Percentiles rank a stretch among this genome's conserved stretches.
phyloP scores from a whole-genome alignment of 139 green algal species.

The Haematococcus sp. region DNA sequence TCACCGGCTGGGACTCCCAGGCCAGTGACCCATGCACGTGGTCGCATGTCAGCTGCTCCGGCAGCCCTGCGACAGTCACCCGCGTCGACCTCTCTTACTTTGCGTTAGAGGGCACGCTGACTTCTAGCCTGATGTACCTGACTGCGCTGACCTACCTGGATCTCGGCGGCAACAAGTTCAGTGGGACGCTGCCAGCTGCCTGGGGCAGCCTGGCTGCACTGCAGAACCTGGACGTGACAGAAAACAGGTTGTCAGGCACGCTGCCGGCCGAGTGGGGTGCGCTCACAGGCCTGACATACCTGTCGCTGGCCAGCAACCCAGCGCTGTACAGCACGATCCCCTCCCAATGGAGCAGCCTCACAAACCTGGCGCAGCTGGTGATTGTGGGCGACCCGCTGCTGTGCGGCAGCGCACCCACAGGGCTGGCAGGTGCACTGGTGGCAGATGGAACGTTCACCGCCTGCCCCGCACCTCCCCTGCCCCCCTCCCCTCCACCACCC shows the following conservation, averaged over 20 bases:
- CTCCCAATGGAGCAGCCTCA: not conserved
- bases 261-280: slow-evolving; percentile 6
- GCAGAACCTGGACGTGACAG: slow-evolving; percentile 13
- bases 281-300: not conserved
- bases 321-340: slow-evolving; percentile 9
- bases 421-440: not conserved
- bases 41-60: not conserved
- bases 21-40: not conserved
- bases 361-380: not conserved
- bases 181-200: slow-evolving; percentile 1
- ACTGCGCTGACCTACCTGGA: slow-evolving; percentile 3
- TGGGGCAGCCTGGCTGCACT: slow-evolving; percentile 10
- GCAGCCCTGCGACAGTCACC: not conserved
- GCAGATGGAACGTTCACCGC: not conserved
- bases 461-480: not conserved
- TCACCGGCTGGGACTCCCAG: not conserved
- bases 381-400: too few relatives aligned
- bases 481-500: not conserved
- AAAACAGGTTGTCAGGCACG: slow-evolving; percentile 16
- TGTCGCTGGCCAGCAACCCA: not conserved
- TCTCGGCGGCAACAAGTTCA: not conserved
- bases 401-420: not conserved
- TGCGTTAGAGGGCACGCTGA: slow-evolving; percentile 5
- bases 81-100: not conserved
- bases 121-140: not conserved